Evolutionary conservation across 2,329 filamentous ascomycete species (phyloP), one percentile per base, ranked within the genome.

Genomic region (Ophiostoma novo-ulmi): DNA sequence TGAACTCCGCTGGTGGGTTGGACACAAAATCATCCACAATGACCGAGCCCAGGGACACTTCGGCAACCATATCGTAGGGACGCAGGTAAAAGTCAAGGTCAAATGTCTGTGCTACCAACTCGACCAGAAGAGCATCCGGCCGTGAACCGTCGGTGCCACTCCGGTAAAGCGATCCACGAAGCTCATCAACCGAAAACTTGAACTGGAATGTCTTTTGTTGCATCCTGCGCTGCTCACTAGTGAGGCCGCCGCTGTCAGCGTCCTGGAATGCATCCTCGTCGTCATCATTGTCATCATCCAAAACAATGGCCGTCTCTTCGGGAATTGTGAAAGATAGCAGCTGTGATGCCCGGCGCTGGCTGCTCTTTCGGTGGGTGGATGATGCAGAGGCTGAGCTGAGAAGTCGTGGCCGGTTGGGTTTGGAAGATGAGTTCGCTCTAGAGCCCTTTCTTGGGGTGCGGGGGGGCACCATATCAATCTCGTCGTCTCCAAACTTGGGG

Each of bases 21-120:
- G 95, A 94, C 10, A 99, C 94, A 77, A 98, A 94, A 77, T 99
- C 95, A 76, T 98, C 94, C 3, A 99, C 88, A 0, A 90, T 92
- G 22, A 99, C 83, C 1, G 93, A 94, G 17, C 91, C 91, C 11
- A 99, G 85, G 0, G 93, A 89, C 36, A 99, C 92, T 76, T 97
- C 92, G 1, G 95, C 94, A 36, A 90, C 91, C 89, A 99, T 95
- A 78, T 99, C 94, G 75, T 91, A 97, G 0, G 92, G 89, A 35
- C 94, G 86, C 71, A 97, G 89, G 77, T 94, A 96, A 77, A 96
- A 95, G 73, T 94, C 88, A 14, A 99, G 84, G 69, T 90, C 87
- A 75, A 99, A 99, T 14, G 90, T 86, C 78, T 98, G 91, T 0
- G 95, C 95, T 44, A 98, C 89, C 8, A 99, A 82, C 76, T 98